phyloP scores from a whole-genome alignment of 164 flowering plant species.

The Euptelea pleiosperma region DNA sequence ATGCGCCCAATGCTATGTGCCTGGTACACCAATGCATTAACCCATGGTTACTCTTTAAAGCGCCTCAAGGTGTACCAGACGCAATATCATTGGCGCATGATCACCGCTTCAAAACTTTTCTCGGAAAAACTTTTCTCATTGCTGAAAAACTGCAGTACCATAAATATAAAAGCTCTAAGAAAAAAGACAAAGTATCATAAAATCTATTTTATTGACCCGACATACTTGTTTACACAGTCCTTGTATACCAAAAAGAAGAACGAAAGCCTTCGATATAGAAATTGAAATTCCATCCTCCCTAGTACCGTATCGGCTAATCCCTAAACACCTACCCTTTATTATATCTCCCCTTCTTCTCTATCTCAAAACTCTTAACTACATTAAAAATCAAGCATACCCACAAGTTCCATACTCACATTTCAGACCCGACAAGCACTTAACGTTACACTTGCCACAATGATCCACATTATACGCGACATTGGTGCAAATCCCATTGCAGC shows the following conservation, averaged over 20 bases:
- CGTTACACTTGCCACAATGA: slow-evolving; percentile 58
- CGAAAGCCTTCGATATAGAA: slow-evolving; percentile 5
- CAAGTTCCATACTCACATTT: slow-evolving; percentile 48
- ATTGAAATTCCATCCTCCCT: too few relatives aligned
- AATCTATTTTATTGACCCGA: slow-evolving; percentile 11
- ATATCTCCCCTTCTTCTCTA: slow-evolving; percentile 7
- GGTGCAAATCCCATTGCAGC: slow-evolving; percentile 51
- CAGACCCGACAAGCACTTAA: slow-evolving; percentile 35
- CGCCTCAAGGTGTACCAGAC: too few relatives aligned
- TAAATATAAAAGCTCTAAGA: background rate
- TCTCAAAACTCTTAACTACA: background rate
- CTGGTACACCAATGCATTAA: too few relatives aligned
- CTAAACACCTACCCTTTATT: too few relatives aligned
- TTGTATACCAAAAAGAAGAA: slow-evolving; percentile 11
- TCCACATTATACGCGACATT: slow-evolving; percentile 19
- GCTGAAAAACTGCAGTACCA: too few relatives aligned
- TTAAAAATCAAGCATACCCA: slow-evolving; percentile 46
- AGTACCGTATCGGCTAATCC: too few relatives aligned
- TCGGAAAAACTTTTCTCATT: too few relatives aligned
- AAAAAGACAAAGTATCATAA: background rate
- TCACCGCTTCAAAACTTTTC: too few relatives aligned
- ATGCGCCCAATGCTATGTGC: too few relatives aligned
- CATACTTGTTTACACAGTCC: slow-evolving; percentile 13
- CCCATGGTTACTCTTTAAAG: too few relatives aligned
- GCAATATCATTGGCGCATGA: too few relatives aligned